Base-by-base conservation (phyloP, 108 stramenopile genomes). In the Seminavis robusta region DNA sequence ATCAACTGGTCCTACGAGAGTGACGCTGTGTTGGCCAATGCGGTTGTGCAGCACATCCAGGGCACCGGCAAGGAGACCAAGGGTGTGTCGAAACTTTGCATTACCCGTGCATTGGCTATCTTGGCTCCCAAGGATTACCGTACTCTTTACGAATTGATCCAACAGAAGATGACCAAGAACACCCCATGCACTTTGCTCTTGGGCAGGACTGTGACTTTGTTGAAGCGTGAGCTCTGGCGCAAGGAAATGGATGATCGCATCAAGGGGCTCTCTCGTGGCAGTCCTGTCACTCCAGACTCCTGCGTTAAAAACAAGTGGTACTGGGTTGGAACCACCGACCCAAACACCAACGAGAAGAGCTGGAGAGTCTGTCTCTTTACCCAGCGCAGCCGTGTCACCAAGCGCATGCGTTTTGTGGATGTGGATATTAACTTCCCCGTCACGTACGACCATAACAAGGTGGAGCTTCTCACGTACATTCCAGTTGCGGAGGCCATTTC, bases 401-500 rank as follows among this genome's bases (percentile, higher is more conserved):
- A 64, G 47, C 61, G 50, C 17, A 64, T 71, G 28, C 9, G 63
- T 34, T 56, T 58, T 52, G 63, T 47, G 16, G 70, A 64, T 33
- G 32, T 63, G 20, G 55, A 56, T 15, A 19, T 44, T 1, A 51
- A 59, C 11, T 33, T 25, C 3, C 41, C 50, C 11, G 31, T 59
- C 11, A 3, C 33, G 4, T 29, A 45, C n/a, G 31, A 52, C 19
- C 28, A 69, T 16, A 57, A 56, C 10, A 36, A 11, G 13, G 40
- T 52, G 3, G 43, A 31, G 7, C 47, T 33, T 17, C 29, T 36
- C 19, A 44, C 38, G 20, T 74, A 74, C 36, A 59, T 74, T 41
- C 73, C 73, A 30, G 61, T 74, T 27, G 61, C 73, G 38, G 73
- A 74, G 41, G 29, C 67, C 4, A 69, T 74, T 25, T 24, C 51